Evolutionary conservation across 768 basidiomycete genomes (phyloP).

Genomic region (Calocybe gangraenosa): DNA sequence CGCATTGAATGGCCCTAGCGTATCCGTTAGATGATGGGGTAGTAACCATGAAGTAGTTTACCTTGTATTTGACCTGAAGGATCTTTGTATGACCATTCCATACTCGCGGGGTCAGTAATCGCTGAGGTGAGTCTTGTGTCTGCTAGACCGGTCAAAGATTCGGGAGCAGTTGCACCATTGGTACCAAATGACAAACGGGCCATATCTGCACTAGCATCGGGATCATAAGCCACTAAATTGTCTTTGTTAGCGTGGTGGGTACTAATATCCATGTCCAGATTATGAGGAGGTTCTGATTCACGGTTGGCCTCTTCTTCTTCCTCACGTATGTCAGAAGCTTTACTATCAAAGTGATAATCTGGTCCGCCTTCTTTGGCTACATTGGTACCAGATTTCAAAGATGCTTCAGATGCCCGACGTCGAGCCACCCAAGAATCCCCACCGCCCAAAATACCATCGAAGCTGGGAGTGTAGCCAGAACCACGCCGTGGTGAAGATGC

Average conservation of each 20-base stretch:
- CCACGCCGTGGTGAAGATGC: slow-evolving; percentile 67
- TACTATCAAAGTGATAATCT: slow-evolving; percentile 35
- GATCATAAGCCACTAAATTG: slow-evolving; percentile 1
- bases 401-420: slow-evolving; percentile 57
- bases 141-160: slow-evolving; percentile 7
- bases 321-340: slow-evolving; percentile 52
- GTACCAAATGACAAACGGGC: slow-evolving; percentile 13
- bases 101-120: slow-evolving; percentile 46
- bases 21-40: slow-evolving; percentile 6
- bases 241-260: neutral
- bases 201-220: slow-evolving; percentile 9
- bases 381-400: slow-evolving; percentile 37
- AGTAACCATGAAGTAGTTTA: too few relatives aligned
- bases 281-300: slow-evolving; percentile 2
- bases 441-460: slow-evolving; percentile 67
- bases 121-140: slow-evolving; percentile 38
- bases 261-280: neutral
- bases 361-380: slow-evolving; percentile 33
- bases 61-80: slow-evolving; percentile 92
- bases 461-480: slow-evolving; percentile 51
- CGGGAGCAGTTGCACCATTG: slow-evolving; percentile 14
- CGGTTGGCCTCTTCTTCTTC: slow-evolving; percentile 45
- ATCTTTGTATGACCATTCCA: slow-evolving; percentile 93
- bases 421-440: slow-evolving; percentile 70
- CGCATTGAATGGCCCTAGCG: slow-evolving; percentile 81